phyloP scores from a whole-genome alignment of 305 asterid species.

The Galium porrigens region DNA sequence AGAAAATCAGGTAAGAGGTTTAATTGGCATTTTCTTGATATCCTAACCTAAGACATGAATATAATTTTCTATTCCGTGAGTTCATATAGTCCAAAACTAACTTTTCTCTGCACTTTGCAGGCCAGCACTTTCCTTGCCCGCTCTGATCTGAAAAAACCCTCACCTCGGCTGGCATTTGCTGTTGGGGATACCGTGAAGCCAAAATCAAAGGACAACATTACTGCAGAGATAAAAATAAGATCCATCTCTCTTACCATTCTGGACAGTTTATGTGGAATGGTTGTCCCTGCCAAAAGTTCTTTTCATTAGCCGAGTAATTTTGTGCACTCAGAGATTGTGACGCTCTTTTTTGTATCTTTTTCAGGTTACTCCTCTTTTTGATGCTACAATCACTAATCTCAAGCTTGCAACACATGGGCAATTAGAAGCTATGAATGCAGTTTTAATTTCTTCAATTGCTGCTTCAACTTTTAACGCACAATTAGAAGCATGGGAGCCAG shows the following conservation, averaged over 20 bases:
- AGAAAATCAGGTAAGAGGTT: slow-evolving; percentile 69
- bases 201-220: slow-evolving; percentile 75
- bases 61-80: not conserved
- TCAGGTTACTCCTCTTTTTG: slow-evolving; percentile 96
- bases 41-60: not conserved
- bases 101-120: slow-evolving; percentile 28
- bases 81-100: not conserved
- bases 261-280: slow-evolving; percentile 98
- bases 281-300: slow-evolving; percentile 22
- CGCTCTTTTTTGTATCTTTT: slow-evolving; percentile 18
- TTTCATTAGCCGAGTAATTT: slow-evolving; percentile 14
- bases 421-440: slow-evolving; percentile 78
- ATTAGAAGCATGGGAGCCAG: slow-evolving; percentile 97
- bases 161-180: slow-evolving; percentile 67
- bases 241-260: slow-evolving; percentile 69
- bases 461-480: slow-evolving; percentile 89
- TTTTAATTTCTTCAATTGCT: slow-evolving; percentile 74
- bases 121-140: slow-evolving; percentile 98
- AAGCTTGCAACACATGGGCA: slow-evolving; percentile 94
- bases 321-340: slow-evolving; percentile 14
- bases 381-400: slow-evolving; percentile 81
- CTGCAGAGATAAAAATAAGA: slow-evolving; percentile 94
- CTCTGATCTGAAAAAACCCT: slow-evolving; percentile 79
- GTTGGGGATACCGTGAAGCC: slow-evolving; percentile 86
- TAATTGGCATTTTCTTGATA: slow-evolving; percentile 8